phyloP scores from a whole-genome alignment of 768 basidiomycete species.

The Hygrocybe coccinea region DNA sequence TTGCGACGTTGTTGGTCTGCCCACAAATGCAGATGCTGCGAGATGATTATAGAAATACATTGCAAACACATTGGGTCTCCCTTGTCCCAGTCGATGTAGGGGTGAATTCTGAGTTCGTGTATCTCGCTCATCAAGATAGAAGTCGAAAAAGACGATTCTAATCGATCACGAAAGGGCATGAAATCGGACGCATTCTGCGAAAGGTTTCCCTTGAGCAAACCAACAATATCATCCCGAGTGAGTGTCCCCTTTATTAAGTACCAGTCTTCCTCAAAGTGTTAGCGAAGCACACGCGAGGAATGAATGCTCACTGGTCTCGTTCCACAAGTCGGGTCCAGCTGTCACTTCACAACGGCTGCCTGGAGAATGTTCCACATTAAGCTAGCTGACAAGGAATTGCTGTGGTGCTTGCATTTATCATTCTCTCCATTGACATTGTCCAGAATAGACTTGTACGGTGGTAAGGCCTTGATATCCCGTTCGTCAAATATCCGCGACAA shows the following conservation, averaged over 20 bases:
- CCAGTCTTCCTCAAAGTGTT: conserved; percentile 7
- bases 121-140: conserved; percentile 4
- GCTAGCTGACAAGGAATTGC: background rate
- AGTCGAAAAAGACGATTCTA: background rate
- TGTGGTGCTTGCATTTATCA: conserved; percentile 8
- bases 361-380: background rate
- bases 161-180: background rate
- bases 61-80: conserved; percentile 10
- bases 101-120: conserved; percentile 7
- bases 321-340: conserved; percentile 6
- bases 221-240: background rate
- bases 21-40: conserved; percentile 15
- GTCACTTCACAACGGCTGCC: conserved; percentile 7
- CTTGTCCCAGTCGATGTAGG: conserved; percentile 7
- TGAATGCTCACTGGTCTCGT: conserved; percentile 6
- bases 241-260: conserved; percentile 1
- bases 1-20: conserved; percentile 6
- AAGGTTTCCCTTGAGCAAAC: conserved; percentile 6
- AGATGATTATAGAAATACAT: conserved; percentile 9
- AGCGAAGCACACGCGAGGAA: background rate
- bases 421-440: conserved; percentile 8
- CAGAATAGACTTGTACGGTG: conserved; percentile 5
- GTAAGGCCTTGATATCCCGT: background rate
- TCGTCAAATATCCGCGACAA: background rate
- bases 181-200: background rate